Conservation (phyloP, 192 early-diverging fungal species). For the Podila horticola region DNA sequence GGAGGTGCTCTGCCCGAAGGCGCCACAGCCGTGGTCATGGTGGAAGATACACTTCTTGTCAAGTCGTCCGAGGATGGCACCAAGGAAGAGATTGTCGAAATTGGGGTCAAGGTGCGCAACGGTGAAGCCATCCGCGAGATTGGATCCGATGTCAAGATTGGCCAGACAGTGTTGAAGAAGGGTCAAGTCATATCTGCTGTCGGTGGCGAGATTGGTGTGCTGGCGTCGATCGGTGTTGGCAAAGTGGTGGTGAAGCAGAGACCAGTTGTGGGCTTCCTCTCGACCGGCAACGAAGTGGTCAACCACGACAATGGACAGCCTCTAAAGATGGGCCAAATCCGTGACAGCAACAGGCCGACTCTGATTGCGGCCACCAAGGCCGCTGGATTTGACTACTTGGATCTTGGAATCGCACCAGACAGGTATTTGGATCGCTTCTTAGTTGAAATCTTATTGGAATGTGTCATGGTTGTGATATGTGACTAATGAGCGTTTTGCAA, state of each 20-base stretch:
- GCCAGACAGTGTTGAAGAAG: conserved; percentile 65
- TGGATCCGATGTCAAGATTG: conserved; percentile 77
- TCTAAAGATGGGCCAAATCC: conserved; percentile 70
- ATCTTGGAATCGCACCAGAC: conserved; percentile 82
- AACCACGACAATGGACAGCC: conserved; percentile 55
- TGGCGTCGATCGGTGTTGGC: conserved; percentile 80
- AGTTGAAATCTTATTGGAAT: not conserved
- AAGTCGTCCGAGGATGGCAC: conserved; percentile 61
- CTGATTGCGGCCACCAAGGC: conserved; percentile 70
- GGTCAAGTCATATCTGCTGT: conserved; percentile 71
- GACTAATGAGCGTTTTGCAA: not conserved
- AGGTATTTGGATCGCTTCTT: conserved; percentile 44
- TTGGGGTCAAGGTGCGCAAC: conserved; percentile 47
- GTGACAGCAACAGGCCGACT: conserved; percentile 89
- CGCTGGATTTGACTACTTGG: conserved; percentile 72
- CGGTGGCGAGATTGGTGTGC: conserved; percentile 86
- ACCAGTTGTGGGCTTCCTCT: conserved; percentile 84
- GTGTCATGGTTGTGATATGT: not conserved
- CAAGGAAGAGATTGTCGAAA: conserved; percentile 65
- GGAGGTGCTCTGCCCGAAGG: conserved; percentile 87
- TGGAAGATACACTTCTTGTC: conserved; percentile 89
- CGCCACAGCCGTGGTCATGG: conserved; percentile 95
- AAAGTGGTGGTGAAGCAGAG: conserved; percentile 66
- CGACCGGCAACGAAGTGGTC: conserved; percentile 90
- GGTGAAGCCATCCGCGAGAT: conserved; percentile 85